Evolutionary conservation across 371 early-diverging fungal species (phyloP), one percentile per base, ranked within the genome.

Genomic region (Syncephalastrum sp.): DNA sequence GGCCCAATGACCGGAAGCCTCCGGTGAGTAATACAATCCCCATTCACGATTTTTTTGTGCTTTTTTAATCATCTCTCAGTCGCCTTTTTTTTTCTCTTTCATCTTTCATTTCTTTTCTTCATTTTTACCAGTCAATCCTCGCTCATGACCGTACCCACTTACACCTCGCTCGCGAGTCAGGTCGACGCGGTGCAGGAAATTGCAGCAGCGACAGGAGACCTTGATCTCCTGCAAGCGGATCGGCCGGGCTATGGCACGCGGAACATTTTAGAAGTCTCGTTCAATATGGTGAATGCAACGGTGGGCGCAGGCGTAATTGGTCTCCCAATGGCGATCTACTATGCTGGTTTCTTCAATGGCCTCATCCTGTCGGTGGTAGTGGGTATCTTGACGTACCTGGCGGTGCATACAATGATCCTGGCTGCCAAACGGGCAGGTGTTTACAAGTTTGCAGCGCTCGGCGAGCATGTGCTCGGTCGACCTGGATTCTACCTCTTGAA

Each of bases 221-320:
- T 60, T 8, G 77, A 77, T 57, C 25, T 74, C 13, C 42, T 74
- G 25, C 73, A 72, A 56, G 48, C 68, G 0, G 61, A 70, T 47
- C 57, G 61, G 17, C 71, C 70, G 33, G 79, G 79, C 4, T 73
- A 66, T 61, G 79, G 79, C 42, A 62, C 70, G 14, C 60, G 76
- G 7, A 63, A 64, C 33, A 53, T 68, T 13, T 47, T 73, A 1
- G 70, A 74, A 27, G 75, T 74, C 21, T 66, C 84, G 4, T 73
- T 82, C 52, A 82, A 79, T 48, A 61, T 85, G 29, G 79, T 82
- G 21, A 85, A 85, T 65, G 76, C 81, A 7, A 85, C 82, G 2
- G 83, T 85, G 5, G 85, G 85, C 1, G 78, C 85, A 5, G 85
- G 85, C 25, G 75, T 85, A n/a, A 71, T 85, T 51, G 85, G 83